These are phyloP conservation scores for Chrysanthemum lavandulifolium DNA, from an alignment of 129 eudicot genomes.

Conservation along the genomic window DNA sequence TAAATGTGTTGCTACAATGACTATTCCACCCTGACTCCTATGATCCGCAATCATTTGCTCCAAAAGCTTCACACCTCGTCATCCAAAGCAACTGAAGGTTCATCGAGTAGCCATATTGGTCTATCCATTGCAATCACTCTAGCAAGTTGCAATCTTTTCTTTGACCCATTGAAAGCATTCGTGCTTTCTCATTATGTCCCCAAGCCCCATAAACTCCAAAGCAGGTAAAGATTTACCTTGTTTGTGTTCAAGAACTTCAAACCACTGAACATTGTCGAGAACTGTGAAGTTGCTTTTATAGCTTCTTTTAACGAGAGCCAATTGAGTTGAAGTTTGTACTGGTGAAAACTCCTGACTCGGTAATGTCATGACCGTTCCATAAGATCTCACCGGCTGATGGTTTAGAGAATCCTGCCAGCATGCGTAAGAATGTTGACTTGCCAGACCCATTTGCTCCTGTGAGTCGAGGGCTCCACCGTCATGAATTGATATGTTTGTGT, in stretches of 20 bases:
- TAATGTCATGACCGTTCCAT: conserved; percentile 88
- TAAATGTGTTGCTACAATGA: conserved; percentile 46
- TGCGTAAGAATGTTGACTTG: conserved; percentile 75
- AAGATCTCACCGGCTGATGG: conserved; percentile 88
- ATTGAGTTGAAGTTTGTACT: conserved; percentile 84
- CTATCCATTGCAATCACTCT: too few relatives aligned
- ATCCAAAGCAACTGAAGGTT: too few relatives aligned
- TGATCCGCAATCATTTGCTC: too few relatives aligned
- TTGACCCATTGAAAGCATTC: too few relatives aligned
- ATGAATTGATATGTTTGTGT: conserved; percentile 78
- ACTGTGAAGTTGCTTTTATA: conserved; percentile 18
- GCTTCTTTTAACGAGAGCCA: not conserved
- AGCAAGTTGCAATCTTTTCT: too few relatives aligned
- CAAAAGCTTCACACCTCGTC: too few relatives aligned
- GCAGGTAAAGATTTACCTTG: too few relatives aligned
- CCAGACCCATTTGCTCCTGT: conserved; percentile 94
- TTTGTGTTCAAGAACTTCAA: conserved; percentile 53
- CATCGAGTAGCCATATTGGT: too few relatives aligned
- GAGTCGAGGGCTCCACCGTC: conserved; percentile 86
- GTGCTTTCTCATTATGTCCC: too few relatives aligned
- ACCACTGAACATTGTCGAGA: conserved; percentile 88
- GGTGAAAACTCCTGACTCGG: conserved; percentile 80
- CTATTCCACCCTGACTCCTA: too few relatives aligned
- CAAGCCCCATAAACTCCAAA: too few relatives aligned
- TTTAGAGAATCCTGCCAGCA: conserved; percentile 82